These are phyloP conservation scores for Hemileccinum rubropunctum DNA, from an alignment of 768 basidiomycete genomes.

Conservation along the genomic window DNA sequence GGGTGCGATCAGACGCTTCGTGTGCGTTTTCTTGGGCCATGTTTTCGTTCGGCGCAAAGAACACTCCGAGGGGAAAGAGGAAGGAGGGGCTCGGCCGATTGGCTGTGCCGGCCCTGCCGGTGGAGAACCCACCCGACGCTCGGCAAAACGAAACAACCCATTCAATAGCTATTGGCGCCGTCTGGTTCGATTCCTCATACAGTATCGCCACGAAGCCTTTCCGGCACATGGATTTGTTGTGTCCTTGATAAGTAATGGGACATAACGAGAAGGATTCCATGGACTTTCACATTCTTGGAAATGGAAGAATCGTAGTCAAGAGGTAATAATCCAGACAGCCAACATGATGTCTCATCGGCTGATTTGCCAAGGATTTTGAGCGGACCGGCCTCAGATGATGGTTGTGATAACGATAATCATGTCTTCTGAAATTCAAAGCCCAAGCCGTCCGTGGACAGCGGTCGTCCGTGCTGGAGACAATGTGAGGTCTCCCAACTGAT, in stretches of 20 bases:
- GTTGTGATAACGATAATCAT: neutral
- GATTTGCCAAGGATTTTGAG: neutral
- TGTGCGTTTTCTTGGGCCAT: neutral
- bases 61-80: slow-evolving; percentile 3
- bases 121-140: slow-evolving; percentile 5
- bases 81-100: neutral
- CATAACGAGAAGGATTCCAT: too few relatives aligned
- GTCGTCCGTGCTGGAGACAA: neutral
- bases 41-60: slow-evolving; percentile 6
- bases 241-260: too few relatives aligned
- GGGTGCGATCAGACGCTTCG: neutral
- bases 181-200: neutral
- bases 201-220: neutral
- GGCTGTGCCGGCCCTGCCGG: slow-evolving; percentile 22
- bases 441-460: neutral
- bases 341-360: neutral
- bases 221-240: neutral
- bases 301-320: neutral
- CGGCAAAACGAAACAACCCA: slow-evolving; percentile 5
- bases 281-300: neutral
- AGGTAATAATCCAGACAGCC: too few relatives aligned
- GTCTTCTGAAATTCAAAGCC: neutral
- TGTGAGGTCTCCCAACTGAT: too few relatives aligned
- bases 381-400: neutral
- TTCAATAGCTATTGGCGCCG: neutral